Evolutionary conservation across 768 basidiomycete genomes (phyloP), one percentile per base, ranked within the genome.

Genomic region (Wakefieldia striispora): DNA sequence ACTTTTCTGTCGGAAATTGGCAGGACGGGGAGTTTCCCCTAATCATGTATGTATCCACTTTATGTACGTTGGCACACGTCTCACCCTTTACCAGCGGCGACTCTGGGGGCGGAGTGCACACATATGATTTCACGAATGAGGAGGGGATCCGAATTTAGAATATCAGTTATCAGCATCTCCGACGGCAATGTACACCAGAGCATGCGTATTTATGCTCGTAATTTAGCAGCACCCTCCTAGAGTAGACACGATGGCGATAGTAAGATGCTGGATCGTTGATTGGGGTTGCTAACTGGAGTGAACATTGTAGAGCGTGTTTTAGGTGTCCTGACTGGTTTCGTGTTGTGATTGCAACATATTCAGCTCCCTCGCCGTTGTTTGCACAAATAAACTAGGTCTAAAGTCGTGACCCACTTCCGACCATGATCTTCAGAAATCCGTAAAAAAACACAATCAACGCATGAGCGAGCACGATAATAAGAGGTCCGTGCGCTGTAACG

Each of bases 1-100:
- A 75, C 50, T 86, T 88, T 60, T 73, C 77, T 2, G 51, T 86
- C 13, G 86, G 86, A 5, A 78, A 86, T 56, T 63, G 68, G 8
- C 75, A 65, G 46, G 65, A 68, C 24, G 75, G 75, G 3, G 82
- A 87, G 56, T 68, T 78, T 49, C 71, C 77, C 6, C 69, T 89
- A 2, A 68, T 89, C 47, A 75, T 86, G 86, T 88, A 64, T 55
- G 83, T 76, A 6, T 50, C 46, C 31, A 26, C 19, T 40, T 42
- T 12, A 21, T 35, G 42, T 49, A 31, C 29, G 14, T 36, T 40
- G 31, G 13, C 20, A 23, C 10, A 2, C n/a, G 75, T 74, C 29
- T 56, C 47, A 54, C 35, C 24, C 41, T 41, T 43, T 39, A 11
- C 11, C 39, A 80, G 80, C 14, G 80, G 80, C 5, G 79, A 80